Evolutionary conservation across 2,329 filamentous ascomycete genomes (phyloP).

Genomic region (Rachicladosporium sp.): DNA sequence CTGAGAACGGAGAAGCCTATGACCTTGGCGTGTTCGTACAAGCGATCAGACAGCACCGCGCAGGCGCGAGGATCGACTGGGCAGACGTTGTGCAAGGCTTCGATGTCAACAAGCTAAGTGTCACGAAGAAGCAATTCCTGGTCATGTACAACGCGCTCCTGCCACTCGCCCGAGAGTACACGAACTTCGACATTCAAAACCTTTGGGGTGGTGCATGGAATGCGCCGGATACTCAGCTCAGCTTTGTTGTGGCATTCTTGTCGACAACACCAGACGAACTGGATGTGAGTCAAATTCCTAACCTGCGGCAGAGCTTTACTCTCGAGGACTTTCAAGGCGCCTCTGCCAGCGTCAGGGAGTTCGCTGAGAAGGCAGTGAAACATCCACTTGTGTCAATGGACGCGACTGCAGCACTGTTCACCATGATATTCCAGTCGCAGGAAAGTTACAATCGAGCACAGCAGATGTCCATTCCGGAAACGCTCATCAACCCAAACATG

Average conservation of each 20-base stretch:
- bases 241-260: slow-evolving; percentile 82
- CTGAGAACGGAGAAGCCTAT: slow-evolving; percentile 48
- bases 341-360: slow-evolving; percentile 46
- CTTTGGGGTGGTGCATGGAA: slow-evolving; percentile 85
- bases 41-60: slow-evolving; percentile 43
- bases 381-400: slow-evolving; percentile 83
- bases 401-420: slow-evolving; percentile 58
- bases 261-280: slow-evolving; percentile 63
- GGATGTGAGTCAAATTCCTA: slow-evolving; percentile 74
- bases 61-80: slow-evolving; percentile 49
- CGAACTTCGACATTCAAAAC: slow-evolving; percentile 67
- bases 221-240: slow-evolving; percentile 74
- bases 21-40: slow-evolving; percentile 57
- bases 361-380: slow-evolving; percentile 57
- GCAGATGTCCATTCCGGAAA: slow-evolving; percentile 45
- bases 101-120: slow-evolving; percentile 62
- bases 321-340: slow-evolving; percentile 49
- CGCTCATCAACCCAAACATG: slow-evolving; percentile 57
- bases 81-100: slow-evolving; percentile 64
- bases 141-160: slow-evolving; percentile 68
- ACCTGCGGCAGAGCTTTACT: slow-evolving; percentile 66
- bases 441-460: slow-evolving; percentile 45
- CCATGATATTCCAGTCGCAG: slow-evolving; percentile 47
- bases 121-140: slow-evolving; percentile 70
- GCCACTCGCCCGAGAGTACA: slow-evolving; percentile 51